A percentile compares a stretch with the other conserved stretches of the same genome.
phyloP scores from a whole-genome alignment of 345 rosid species.

The Erodium maritimum region DNA sequence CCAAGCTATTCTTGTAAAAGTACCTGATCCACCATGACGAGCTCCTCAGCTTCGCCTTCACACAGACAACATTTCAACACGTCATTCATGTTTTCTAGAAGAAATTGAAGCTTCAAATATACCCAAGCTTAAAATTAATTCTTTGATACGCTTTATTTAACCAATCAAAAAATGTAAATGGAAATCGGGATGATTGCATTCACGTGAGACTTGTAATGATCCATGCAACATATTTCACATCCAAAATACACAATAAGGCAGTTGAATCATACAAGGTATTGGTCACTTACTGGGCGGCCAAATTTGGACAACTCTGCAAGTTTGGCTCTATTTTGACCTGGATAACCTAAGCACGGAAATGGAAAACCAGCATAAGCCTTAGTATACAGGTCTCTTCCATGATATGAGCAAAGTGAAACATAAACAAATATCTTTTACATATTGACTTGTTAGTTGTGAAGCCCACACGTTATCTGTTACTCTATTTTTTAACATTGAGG shows the following conservation, averaged over 20 bases:
- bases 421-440: neutral
- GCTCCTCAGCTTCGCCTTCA: constrained; percentile 80
- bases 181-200: too few species aligned
- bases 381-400: too few species aligned
- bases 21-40: constrained; percentile 80
- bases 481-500: too few species aligned
- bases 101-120: constrained; percentile 3
- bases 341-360: constrained; percentile 28
- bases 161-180: too few species aligned
- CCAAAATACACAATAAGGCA: too few species aligned
- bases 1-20: constrained; percentile 47
- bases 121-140: neutral
- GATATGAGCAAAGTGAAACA: neutral
- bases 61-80: constrained; percentile 3
- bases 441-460: too few species aligned
- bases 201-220: too few species aligned
- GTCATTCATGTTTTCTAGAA: neutral
- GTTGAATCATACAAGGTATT: neutral
- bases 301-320: constrained; percentile 49
- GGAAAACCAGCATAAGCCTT: constrained; percentile 2
- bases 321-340: constrained; percentile 51
- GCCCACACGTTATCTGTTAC: too few species aligned
- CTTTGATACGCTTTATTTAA: too few species aligned
- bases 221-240: too few species aligned
- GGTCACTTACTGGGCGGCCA: constrained; percentile 54